phyloP scores from a whole-genome alignment of 345 rosid genomes.

The Citrus cavaleriei region DNA sequence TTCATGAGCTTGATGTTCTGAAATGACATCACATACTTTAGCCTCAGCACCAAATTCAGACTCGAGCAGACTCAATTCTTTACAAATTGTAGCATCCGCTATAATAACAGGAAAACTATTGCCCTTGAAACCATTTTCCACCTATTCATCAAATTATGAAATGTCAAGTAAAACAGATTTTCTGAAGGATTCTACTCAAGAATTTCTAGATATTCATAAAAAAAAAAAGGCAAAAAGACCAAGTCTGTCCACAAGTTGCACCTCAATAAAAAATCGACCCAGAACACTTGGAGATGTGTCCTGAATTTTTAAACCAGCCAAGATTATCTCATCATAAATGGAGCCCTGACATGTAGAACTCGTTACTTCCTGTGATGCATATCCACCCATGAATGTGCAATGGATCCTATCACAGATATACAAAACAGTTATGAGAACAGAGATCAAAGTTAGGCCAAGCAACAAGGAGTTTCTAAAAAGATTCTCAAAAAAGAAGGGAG shows the following conservation, averaged over 20 bases:
- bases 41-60: constrained; percentile 49
- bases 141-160: constrained; percentile 40
- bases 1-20: constrained; percentile 43
- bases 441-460: not conserved
- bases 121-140: constrained; percentile 85
- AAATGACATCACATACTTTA: constrained; percentile 28
- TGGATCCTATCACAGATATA: constrained; percentile 51
- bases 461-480: not conserved
- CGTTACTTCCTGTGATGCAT: constrained; percentile 44
- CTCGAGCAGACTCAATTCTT: constrained; percentile 72
- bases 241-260: constrained; percentile 22
- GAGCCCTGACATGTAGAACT: constrained; percentile 29
- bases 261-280: constrained; percentile 93
- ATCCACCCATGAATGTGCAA: constrained; percentile 62
- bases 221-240: not conserved
- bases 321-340: constrained; percentile 50
- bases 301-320: constrained; percentile 46
- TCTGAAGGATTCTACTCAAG: not conserved
- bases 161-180: constrained; percentile 5
- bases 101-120: constrained; percentile 78
- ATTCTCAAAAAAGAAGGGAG: not conserved
- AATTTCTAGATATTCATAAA: not conserved
- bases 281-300: constrained; percentile 30
- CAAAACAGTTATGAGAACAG: constrained; percentile 6
- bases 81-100: constrained; percentile 73